Conservation (phyloP, 1,284 basidiomycete genomes). For the Sporisorium exsertum region DNA sequence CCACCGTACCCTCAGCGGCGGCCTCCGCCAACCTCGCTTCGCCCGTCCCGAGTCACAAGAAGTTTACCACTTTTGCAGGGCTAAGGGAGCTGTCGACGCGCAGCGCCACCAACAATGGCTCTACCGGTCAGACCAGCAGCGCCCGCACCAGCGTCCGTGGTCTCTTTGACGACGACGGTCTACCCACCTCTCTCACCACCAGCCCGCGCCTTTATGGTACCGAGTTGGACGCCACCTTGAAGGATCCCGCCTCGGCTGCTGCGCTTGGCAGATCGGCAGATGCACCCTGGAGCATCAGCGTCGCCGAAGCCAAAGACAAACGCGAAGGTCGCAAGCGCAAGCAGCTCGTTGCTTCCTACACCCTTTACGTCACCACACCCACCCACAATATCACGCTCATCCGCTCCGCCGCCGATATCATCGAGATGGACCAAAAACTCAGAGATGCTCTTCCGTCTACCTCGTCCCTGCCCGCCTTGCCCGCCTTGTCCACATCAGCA, state of each 20-base stretch:
- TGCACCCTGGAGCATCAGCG: slow-evolving; percentile 80
- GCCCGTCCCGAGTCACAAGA: slow-evolving; percentile 32
- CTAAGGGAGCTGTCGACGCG: slow-evolving; percentile 37
- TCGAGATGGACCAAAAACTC: slow-evolving; percentile 81
- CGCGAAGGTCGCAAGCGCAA: slow-evolving; percentile 50
- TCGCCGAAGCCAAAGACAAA: slow-evolving; percentile 73
- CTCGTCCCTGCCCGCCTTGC: slow-evolving; percentile 37
- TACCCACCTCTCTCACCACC: slow-evolving; percentile 16
- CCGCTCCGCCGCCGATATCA: slow-evolving; percentile 79
- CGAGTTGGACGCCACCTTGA: slow-evolving; percentile 72
- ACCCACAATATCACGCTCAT: slow-evolving; percentile 88
- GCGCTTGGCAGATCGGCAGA: slow-evolving; percentile 68
- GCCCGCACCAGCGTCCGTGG: slow-evolving; percentile 49
- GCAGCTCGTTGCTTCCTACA: slow-evolving; percentile 66
- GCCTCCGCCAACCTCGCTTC: slow-evolving; percentile 16
- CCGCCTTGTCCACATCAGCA: slow-evolving; percentile 27
- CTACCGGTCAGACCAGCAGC: slow-evolving; percentile 19
- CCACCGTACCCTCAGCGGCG: slow-evolving; percentile 16
- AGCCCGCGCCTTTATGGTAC: slow-evolving; percentile 20
- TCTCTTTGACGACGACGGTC: slow-evolving; percentile 44
- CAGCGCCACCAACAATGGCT: slow-evolving; percentile 18
- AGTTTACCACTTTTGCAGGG: slow-evolving; percentile 58
- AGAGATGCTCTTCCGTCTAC: slow-evolving; percentile 26
- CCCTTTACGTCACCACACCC: slow-evolving; percentile 74
- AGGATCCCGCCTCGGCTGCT: slow-evolving; percentile 54